Percentiles rank a stretch among this genome's conserved stretches.
phyloP scores from a whole-genome alignment of 129 eudicot species.

The Apium graveolens region DNA sequence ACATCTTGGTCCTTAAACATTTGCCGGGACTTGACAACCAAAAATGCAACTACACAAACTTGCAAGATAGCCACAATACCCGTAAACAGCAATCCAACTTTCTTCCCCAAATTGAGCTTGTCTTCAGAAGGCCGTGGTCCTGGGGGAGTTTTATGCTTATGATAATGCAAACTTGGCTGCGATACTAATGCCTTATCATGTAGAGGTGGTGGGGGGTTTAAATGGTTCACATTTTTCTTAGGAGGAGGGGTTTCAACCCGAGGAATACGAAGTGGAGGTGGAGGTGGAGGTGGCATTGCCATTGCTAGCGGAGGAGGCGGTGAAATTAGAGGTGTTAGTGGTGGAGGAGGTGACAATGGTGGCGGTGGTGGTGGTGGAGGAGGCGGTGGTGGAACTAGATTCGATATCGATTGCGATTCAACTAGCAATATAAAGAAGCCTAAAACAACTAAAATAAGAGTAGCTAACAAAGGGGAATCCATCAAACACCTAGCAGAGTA shows the following conservation, averaged over 20 bases:
- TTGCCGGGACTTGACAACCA: slow-evolving; percentile 24
- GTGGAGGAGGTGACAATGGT: not conserved
- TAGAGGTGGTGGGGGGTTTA: not conserved
- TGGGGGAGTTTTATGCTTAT: slow-evolving; percentile 1
- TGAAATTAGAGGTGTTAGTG: slow-evolving; percentile 6
- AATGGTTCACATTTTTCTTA: not conserved
- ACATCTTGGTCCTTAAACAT: slow-evolving; percentile 14
- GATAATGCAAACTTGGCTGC: not conserved
- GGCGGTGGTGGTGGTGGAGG: slow-evolving; percentile 16
- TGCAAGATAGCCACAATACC: slow-evolving; percentile 26
- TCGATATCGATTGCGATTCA: slow-evolving; percentile 13
- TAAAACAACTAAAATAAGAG: slow-evolving; percentile 14
- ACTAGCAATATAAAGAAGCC: slow-evolving; percentile 15
- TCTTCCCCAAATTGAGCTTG: slow-evolving; percentile 25
- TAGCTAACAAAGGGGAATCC: slow-evolving; percentile 18
- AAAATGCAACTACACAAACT: slow-evolving; percentile 21
- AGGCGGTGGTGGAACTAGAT: slow-evolving; percentile 1
- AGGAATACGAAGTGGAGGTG: not conserved
- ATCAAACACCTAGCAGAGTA: slow-evolving; percentile 2
- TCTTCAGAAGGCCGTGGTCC: not conserved
- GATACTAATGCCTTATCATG: not conserved
- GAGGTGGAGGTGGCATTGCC: not conserved
- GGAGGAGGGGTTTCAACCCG: not conserved
- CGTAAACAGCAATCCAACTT: slow-evolving; percentile 24
- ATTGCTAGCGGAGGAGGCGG: slow-evolving; percentile 12